These are phyloP conservation scores for Stachybotrys chlorohalonatus DNA, from an alignment of 2,329 filamentous ascomycete species.

Conservation along the genomic window DNA sequence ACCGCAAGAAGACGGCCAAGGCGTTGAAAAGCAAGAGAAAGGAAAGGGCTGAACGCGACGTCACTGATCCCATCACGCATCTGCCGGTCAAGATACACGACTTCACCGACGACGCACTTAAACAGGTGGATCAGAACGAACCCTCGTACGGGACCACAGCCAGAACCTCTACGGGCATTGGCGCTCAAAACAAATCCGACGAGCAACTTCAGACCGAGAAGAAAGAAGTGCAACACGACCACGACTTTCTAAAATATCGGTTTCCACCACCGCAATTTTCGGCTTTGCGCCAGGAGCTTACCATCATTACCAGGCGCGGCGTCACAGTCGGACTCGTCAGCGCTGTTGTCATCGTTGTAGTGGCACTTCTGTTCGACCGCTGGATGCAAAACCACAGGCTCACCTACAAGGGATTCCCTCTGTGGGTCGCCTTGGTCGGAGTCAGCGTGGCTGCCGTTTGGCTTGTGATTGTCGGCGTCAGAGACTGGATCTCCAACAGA, in stretches of 20 bases:
- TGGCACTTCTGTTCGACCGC: slow-evolving; percentile 13
- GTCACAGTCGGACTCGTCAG: slow-evolving; percentile 28
- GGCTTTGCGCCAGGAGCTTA: slow-evolving; percentile 23
- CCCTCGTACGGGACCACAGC: slow-evolving; percentile 25
- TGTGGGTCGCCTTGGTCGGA: slow-evolving; percentile 16
- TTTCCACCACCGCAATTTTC: slow-evolving; percentile 42
- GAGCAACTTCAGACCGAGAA: slow-evolving; percentile 27
- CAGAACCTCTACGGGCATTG: slow-evolving; percentile 26
- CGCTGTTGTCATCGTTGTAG: slow-evolving; percentile 19
- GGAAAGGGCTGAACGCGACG: slow-evolving; percentile 45
- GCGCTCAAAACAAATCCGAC: slow-evolving; percentile 28
- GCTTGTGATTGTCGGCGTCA: slow-evolving; percentile 35
- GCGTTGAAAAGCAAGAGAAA: slow-evolving; percentile 34
- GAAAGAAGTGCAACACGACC: slow-evolving; percentile 22
- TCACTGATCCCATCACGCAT: slow-evolving; percentile 66
- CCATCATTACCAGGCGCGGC: slow-evolving; percentile 19
- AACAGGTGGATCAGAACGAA: slow-evolving; percentile 19
- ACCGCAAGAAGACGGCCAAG: slow-evolving; percentile 38
- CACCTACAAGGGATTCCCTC: slow-evolving; percentile 10
- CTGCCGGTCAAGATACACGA: slow-evolving; percentile 60
- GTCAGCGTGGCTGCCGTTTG: slow-evolving; percentile 16
- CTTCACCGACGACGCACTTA: slow-evolving; percentile 53
- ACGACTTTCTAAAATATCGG: slow-evolving; percentile 30
- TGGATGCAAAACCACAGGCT: slow-evolving; percentile 4
- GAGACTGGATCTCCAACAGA: slow-evolving; percentile 52